Base-by-base conservation (phyloP, 78 protist species). In the Dictyostelium capitatum region DNA sequence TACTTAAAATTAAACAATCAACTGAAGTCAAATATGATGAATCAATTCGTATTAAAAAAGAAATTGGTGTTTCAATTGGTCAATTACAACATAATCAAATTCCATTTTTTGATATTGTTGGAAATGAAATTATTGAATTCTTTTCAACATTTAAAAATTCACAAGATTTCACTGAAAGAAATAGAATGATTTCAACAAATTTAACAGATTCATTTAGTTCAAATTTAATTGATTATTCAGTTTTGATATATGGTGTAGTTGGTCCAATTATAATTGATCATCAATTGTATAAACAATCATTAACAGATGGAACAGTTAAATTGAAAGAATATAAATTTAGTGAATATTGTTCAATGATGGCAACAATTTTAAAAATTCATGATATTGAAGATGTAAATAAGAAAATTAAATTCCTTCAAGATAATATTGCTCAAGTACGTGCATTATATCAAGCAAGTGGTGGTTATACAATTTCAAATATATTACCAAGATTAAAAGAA, bases 171-270 rank as follows among this genome's bases (percentile, higher is more conserved):
- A 47, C 25, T 25, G 20, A 41, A 20, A 57, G 78, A 23, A 77
- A 77, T 50, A 9, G 17, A 20, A 77, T 87, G 30, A 74, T 87
- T 57, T 64, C 84, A 9, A 30, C 93, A 11, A 87, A 87, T 65
- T 32, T 77, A 14, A 37, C 62, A 12, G 93, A 87, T 50, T 59
- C 43, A 1, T 59, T 73, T 62, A 57, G 46, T 47, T 59, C 74
- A 12, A 75, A 67, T 46, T 37, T 85, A 53, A 43, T 85, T 5
- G 53, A 85, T 46, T 57, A 43, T 19, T 23, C 92, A 1, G 65
- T 85, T 15, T 70, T 57, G 20, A 14, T 69, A 2, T 56, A 72
- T 43, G 41, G 48, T 25, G 30, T 51, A 32, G 56, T 83, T n/a
- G n/a, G 51, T 20, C 90, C 80, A 53, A 62, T 82, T 19, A 53